These are phyloP conservation scores for Thalassiosira oceanica DNA, from an alignment of 352 stramenopile genomes.

Conservation along the genomic window DNA sequence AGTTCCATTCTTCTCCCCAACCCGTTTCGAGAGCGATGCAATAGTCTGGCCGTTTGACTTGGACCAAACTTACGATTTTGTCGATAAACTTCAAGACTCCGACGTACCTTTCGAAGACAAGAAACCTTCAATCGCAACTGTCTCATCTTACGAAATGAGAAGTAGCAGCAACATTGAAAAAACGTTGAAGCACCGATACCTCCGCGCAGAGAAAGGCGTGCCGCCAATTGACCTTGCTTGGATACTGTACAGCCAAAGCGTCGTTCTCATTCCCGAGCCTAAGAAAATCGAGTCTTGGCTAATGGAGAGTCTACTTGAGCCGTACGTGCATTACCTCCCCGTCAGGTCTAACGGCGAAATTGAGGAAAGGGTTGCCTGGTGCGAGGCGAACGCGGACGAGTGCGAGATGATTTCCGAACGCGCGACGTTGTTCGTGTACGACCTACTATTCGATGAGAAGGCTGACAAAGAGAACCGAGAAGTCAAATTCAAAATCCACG, in stretches of 20 bases:
- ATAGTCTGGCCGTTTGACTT: constrained; percentile 51
- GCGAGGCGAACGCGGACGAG: constrained; percentile 29
- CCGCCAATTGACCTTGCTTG: constrained; percentile 42
- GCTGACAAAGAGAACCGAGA: constrained; percentile 57
- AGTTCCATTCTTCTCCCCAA: constrained; percentile 27
- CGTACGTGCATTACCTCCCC: constrained; percentile 45
- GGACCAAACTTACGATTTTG: not conserved
- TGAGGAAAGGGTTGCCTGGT: constrained; percentile 51
- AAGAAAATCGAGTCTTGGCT: constrained; percentile 25
- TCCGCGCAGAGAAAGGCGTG: no score
- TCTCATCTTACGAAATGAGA: no score
- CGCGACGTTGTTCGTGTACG: constrained; percentile 71
- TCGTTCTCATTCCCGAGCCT: constrained; percentile 37
- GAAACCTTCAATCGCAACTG: constrained; percentile 15
- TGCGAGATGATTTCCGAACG: constrained; percentile 45
- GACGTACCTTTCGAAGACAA: constrained; percentile 68
- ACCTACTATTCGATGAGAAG: constrained; percentile 68
- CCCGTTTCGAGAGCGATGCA: constrained; percentile 4
- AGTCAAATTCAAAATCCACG: constrained; percentile 50
- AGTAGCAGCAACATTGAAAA: no score
- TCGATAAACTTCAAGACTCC: no score
- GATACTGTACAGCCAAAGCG: constrained; percentile 48
- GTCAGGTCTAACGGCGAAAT: no score
- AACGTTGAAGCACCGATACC: no score
- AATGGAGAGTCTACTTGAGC: constrained; percentile 31